Conservation (phyloP, 2,329 filamentous ascomycete genomes). For the Calonectria pseudoturangicola region DNA sequence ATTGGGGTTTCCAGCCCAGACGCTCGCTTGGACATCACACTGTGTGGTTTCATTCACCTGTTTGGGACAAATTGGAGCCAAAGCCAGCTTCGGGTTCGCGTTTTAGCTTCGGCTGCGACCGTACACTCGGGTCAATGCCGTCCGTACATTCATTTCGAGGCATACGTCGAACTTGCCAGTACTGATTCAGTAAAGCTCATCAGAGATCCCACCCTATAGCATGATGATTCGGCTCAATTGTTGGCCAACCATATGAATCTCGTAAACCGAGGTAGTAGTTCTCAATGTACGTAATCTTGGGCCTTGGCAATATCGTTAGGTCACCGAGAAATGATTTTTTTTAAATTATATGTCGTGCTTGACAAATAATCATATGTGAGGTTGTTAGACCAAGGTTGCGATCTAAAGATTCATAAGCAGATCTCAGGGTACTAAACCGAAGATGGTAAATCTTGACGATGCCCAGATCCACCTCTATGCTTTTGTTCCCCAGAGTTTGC, state of each 20-base stretch:
- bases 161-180: neutral
- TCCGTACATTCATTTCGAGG: neutral
- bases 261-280: neutral
- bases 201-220: neutral
- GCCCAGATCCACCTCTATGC: neutral
- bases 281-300: neutral
- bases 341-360: neutral
- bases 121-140: conserved; percentile 13
- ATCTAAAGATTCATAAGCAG: neutral
- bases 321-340: neutral
- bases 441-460: conserved; percentile 1
- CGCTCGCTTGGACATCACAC: conserved; percentile 1
- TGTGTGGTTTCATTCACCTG: neutral
- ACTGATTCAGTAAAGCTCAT: neutral
- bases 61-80: conserved; percentile 14
- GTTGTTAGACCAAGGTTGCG: neutral
- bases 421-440: neutral
- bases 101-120: conserved; percentile 20
- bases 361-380: neutral
- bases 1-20: conserved; percentile 19
- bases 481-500: neutral
- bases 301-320: neutral
- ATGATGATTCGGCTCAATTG: neutral
- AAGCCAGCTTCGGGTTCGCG: conserved; percentile 18
- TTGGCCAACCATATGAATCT: neutral